Evolutionary conservation across 2,329 filamentous ascomycete genomes (phyloP).

Genomic region (Fusarium sp.): DNA sequence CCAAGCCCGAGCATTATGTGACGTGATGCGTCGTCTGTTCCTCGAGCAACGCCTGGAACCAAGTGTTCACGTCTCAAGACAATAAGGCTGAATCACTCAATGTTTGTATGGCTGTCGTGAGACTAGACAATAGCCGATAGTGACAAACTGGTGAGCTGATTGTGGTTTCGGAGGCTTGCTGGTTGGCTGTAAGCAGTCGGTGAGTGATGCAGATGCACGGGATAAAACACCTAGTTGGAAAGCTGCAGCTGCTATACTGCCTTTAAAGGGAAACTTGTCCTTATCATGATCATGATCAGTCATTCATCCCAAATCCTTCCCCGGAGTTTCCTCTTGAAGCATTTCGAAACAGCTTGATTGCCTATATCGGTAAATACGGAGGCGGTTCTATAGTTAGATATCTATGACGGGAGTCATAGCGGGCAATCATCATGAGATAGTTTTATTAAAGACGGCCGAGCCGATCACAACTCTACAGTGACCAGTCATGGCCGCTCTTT

Average conservation of each 20-base stretch:
- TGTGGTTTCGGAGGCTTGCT: conserved; percentile 34
- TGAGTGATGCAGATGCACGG: conserved; percentile 30
- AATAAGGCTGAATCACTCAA: conserved; percentile 16
- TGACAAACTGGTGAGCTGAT: conserved; percentile 38
- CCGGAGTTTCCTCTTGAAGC: not conserved
- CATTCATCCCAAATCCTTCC: not conserved
- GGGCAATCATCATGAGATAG: conserved; percentile 23
- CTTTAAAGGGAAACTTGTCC: conserved; percentile 18
- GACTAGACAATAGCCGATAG: conserved; percentile 9
- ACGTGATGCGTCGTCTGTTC: conserved; percentile 33
- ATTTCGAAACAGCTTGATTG: not conserved
- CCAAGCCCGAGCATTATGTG: conserved; percentile 19
- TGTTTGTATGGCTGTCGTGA: conserved; percentile 3
- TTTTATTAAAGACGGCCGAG: not conserved
- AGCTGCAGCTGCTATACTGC: conserved; percentile 15
- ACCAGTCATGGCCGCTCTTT: not conserved
- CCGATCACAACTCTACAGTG: not conserved
- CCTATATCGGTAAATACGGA: not conserved
- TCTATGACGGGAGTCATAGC: conserved; percentile 32
- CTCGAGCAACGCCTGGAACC: conserved; percentile 34
- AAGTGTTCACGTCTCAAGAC: conserved; percentile 5
- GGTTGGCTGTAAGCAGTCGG: conserved; percentile 37
- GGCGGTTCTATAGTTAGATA: conserved; percentile 2
- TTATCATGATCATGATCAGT: conserved; percentile 25
- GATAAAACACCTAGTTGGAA: conserved; percentile 5